Evolutionary conservation across 768 basidiomycete genomes (phyloP), one percentile per base, ranked within the genome.

Genomic region (Lentinula sp.): DNA sequence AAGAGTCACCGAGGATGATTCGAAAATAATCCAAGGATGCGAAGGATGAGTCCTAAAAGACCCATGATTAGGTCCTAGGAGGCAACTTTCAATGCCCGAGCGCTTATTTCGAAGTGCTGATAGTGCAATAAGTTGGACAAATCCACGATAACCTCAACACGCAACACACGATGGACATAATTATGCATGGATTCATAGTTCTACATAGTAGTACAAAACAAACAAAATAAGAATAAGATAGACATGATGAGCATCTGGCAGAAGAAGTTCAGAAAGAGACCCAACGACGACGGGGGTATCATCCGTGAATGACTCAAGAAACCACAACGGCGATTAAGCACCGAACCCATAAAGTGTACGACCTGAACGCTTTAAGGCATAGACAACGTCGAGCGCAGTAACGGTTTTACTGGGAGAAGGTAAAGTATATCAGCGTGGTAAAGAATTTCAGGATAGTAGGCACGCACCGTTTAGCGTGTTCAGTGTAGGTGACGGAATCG

Each of bases 321-420:
- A 37, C 9, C 42, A 18, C 13, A 12, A 42, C 61, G 10, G 37
- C 37, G 23, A 56, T 72, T 76, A 85, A 68, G 81, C 83, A 66
- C 85, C 85, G 76, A 87, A 86, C 71, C 86, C 87, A 70, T 88
- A 88, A 18, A 90, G 80, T 3, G 85, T 88, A 62, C 86, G 80
- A 39, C 82, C 82, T 6, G 81, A 83, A 7, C 83, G 56, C 56
- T 57, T 57, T 42, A 57, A 36, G 32, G 56, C 56, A 46, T 57
- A 57, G 15, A 57, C 56, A 57, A 57, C 56, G 20, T 57, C 56
- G n/a, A 57, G 56, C 8, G 56, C 56, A 0, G 56, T 57, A 4
- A 80, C 71, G 74, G 90, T 89, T 73, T 90, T 88, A 59, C 58
- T 59, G 48, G 4, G 46, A 33, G 12, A 32, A 36, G 9, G 15